Percentiles rank a stretch among this genome's conserved stretches.
Conservation (phyloP, 495 filamentous ascomycete genomes). For the Aspergillus haitiensis region DNA sequence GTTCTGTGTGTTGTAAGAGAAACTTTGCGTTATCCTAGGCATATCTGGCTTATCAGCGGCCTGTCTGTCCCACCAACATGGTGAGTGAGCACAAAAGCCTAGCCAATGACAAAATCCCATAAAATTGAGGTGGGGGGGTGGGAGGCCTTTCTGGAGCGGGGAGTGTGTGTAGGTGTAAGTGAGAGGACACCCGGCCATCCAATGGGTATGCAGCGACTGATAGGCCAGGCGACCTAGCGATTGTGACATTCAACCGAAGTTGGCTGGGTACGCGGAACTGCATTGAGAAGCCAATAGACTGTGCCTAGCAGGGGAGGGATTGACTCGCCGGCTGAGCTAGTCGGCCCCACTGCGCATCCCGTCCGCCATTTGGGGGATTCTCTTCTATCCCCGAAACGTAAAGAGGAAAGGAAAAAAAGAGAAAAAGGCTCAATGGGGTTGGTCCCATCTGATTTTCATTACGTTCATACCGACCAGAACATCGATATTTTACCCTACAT, state of each 20-base stretch:
- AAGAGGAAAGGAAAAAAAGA: constrained; percentile 10
- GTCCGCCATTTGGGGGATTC: constrained; percentile 27
- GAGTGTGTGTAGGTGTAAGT: background rate
- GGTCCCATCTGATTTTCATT: background rate
- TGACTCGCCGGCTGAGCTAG: constrained; percentile 28
- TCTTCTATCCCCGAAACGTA: constrained; percentile 16
- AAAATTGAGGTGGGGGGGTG: constrained; percentile 17
- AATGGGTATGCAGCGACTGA: constrained; percentile 10
- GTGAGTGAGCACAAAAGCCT: constrained; percentile 15
- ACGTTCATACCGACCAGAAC: constrained; percentile 5
- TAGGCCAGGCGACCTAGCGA: constrained; percentile 9
- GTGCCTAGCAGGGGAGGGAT: constrained; percentile 24
- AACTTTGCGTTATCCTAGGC: constrained; percentile 14
- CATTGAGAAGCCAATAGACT: constrained; percentile 18
- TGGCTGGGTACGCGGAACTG: constrained; percentile 15
- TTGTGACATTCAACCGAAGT: constrained; percentile 21
- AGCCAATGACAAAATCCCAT: constrained; percentile 17
- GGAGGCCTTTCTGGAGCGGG: constrained; percentile 13
- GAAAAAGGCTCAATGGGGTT: background rate
- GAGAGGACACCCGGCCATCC: constrained; percentile 1
- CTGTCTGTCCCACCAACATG: constrained; percentile 23
- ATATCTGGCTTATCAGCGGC: constrained; percentile 27
- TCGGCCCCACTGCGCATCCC: constrained; percentile 28
- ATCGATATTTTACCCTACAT: background rate
- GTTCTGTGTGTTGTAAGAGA: constrained; percentile 20